A percentile compares a stretch with the other conserved stretches of the same genome.
Conservation (phyloP, 129 eudicot species). For the Scalesia atractyloides region DNA sequence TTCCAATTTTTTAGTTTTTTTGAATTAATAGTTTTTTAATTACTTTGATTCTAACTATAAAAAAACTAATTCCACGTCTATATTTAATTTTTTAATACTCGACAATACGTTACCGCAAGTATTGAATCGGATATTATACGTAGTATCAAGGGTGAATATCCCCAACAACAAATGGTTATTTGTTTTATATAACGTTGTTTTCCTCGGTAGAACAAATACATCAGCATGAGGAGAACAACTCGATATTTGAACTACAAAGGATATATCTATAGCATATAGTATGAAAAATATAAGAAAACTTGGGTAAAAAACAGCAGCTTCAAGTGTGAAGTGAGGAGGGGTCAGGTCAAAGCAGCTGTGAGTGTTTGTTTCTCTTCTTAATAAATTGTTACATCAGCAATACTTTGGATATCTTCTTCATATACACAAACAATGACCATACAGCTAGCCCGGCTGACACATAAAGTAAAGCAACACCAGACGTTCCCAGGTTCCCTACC, state of each 20-base stretch:
- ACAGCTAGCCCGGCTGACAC: constrained; percentile 86
- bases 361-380: neutral
- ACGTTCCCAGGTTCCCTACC: constrained; percentile 57
- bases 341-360: constrained; percentile 20
- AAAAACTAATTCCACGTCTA: no score
- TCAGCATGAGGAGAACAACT: constrained; percentile 28
- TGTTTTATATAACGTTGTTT: constrained; percentile 28
- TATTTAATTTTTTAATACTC: no score
- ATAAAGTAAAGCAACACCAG: constrained; percentile 79
- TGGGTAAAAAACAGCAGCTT: constrained; percentile 24
- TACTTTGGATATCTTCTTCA: constrained; percentile 93
- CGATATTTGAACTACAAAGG: constrained; percentile 32
- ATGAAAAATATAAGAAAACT: constrained; percentile 29
- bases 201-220: constrained; percentile 31
- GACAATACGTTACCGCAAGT: no score
- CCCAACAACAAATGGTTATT: constrained; percentile 27
- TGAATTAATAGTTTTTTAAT: no score
- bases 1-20: no score
- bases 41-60: no score
- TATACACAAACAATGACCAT: constrained; percentile 91
- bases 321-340: constrained; percentile 15
- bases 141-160: constrained; percentile 17
- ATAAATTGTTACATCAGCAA: constrained; percentile 51
- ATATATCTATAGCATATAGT: constrained; percentile 31
- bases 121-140: neutral